Base-by-base conservation (phyloP, 495 filamentous ascomycete genomes). In the Aspergillus egyptiacus region DNA sequence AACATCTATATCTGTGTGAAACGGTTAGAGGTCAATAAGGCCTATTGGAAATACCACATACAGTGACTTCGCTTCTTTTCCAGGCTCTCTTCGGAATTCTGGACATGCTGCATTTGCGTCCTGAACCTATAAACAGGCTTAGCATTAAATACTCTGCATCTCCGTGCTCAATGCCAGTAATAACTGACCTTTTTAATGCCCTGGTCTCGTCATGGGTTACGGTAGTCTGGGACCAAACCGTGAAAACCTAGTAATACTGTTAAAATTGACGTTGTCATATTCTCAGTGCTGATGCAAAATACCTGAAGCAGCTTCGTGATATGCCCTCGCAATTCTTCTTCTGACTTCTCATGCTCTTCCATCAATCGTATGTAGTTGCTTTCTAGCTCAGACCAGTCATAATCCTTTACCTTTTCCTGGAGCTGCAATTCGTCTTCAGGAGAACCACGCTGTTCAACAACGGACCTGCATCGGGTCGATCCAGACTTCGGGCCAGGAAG, bases 1-100 rank as follows among this genome's bases (percentile, higher is more conserved):
- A 32, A 93, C 87, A 55, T 87, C 77, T 34, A 73, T 71, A 58
- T 89, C 86, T 89, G 51, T 43, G 20, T 27, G 18, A n/a, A 43
- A 20, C 3, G 14, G 35, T 49, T 14, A 61, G 48, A 15, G 39
- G 8, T 40, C 1, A 18, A 24, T 35, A 22, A 15, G 7, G 6
- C 7, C 6, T 14, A n/a, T 50, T 35, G 13, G n/a, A 17, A 20
- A 1, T 30, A 18, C 28, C 9, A 69, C 81, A 64, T 69, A 89
- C 86, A 82, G 56, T 91, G 87, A 38, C 79, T 70, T 59, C 83
- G 83, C 70, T 86, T 91, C 50, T 81, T 77, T 54, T 81, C 75
- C 36, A 93, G 61, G 5, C 65, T 75, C 31, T 77, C 66, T 58
- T 94, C 88, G 0, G 79, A 77, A 19, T 82, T 78, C 40, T 82